Evolutionary conservation across 106 monocot genomes (phyloP), one percentile per base, ranked within the genome.

Genomic region (Dendrobium chrysotoxum): DNA sequence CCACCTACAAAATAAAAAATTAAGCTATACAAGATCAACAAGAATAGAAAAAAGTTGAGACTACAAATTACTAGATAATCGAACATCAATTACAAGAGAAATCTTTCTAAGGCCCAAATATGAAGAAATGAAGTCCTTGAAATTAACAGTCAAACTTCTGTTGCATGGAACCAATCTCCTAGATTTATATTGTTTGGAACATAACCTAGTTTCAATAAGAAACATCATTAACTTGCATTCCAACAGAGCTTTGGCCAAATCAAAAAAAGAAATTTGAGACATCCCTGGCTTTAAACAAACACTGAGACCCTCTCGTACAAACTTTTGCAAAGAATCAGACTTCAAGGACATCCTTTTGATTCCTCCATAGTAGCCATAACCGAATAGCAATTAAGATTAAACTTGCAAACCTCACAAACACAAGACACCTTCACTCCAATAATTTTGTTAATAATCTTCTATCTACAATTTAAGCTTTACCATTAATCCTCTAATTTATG

Each of bases 1-100:
- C 98, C 72, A 92, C 88, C 98, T 98, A 73, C 74, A 92, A 81
- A 76, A 80, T 45, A 85, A 78, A 28, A 31, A 83, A 53, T 30
- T 28, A 25, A 82, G 55, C 18, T n/a, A 57, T 53, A 80, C 21
- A 23, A 77, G 4, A 73, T 20, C 47, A 79, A 42, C 76, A 78
- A 18, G 23, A 45, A n/a, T n/a, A 28, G 16, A 38, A 46, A 9
- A 11, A 16, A 39, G 35, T 6, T 75, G n/a, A 71, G 71, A 70
- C 4, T 35, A 70, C 1, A 40, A 74, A 74, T 74, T 74, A 72
- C 15, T 72, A 72, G 39, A 38, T 38, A 39, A 72, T 28, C 28
- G 28, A 66, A 72, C 38, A 72, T 39, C 31, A 35, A 72, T 72
- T 26, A 28, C 66, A 7, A 9, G 26, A 66, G 9, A 66, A 66